Evolutionary conservation across 140 eudicot species (phyloP), one percentile per base, ranked within the genome.

Genomic region (Bidens hawaiensis): DNA sequence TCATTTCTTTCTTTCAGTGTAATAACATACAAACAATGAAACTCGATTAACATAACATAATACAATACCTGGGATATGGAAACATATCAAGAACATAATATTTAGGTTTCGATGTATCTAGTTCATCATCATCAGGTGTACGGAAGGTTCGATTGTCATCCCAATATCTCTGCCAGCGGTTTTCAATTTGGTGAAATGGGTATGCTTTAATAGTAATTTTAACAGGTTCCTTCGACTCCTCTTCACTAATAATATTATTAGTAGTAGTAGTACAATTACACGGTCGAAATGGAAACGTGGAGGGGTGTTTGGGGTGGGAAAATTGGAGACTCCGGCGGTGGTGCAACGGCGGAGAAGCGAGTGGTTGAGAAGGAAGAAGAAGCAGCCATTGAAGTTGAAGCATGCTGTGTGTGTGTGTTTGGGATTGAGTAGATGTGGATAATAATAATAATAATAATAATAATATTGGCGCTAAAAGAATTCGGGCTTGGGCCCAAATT

Each of bases 81-180:
- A 91, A 91, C 98, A 91, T 91, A 60, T 91, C 99, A 36, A 91
- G 96, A 66, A 87, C 96, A 51, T 91, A 91, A 55, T 70, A 91
- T 61, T 91, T 91, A 64, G 99, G 95, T 66, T 87, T 91, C 15
- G 93, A 78, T n/a, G 85, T 81, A 75, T 88, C 99, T 74, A 88
- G 51, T 19, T 79, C 75, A 45, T 79, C 75, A 45, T 66, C 85
- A 74, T 87, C 96, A 1, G 95, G 96, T 3, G 95, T 88, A 53
- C 89, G 76, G 49, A 87, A 91, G n/a, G 99, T 91, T 59, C 75
- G 75, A 70, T 87, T 82, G 6, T 82, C 79, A 63, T 91, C 98
- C 98, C 98, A 91, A 60, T 30, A 87, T 4, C 45, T 70, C 78
- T 91, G 99, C 99, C 99, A 91, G 64, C 73, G 77, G 0, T 79